Evolutionary conservation across 23 red algal species (phyloP), one percentile per base, ranked within the genome.

Genomic region (Pyropia haitanensis): DNA sequence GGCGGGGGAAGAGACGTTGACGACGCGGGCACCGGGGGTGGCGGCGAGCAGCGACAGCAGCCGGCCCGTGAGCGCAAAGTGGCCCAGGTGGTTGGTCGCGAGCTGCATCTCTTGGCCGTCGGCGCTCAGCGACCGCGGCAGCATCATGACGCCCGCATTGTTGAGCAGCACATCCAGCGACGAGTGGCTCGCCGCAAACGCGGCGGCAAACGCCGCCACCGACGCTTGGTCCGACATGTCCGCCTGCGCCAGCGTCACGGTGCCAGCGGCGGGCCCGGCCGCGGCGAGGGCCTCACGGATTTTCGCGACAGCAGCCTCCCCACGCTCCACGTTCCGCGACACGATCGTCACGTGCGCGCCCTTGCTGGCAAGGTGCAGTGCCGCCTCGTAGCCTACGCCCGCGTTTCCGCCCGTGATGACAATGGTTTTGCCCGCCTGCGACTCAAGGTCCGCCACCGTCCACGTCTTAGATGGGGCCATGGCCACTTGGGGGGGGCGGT

Each of bases 51-150:
- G 5, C 29, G 50, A 27, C 59, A 80, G 27, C 25, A 80, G 57
- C 49, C 49, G 51, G 49, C 51, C 68, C 22, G 64, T 65, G 24
- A 80, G 51, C 19, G 51, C 24, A 19, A 80, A 80, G 19, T 80
- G 76, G 13, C 76, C 76, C 34, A 80, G 46, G 24, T 80, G 76
- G 53, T 80, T 80, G 3, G 68, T 72, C 12, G 65, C 76, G 18
- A 73, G 50, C 44, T 80, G 76, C 76, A 68, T 25, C 52, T 80
- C 76, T 19, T 31, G 49, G n/a, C 59, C 76, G 48, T 56, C 62
- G 7, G 44, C 50, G n/a, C 24, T 22, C 16, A 20, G 32, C 58
- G 33, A 20, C 22, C 30, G 27, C 2, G 65, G 65, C 16, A 70
- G 10, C 10, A 60, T 60, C 76, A 80, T 80, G 18, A 80, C 51